Evolutionary conservation across 1,284 basidiomycete genomes (phyloP), one percentile per base, ranked within the genome.

Genomic region (Puccinia coronata): DNA sequence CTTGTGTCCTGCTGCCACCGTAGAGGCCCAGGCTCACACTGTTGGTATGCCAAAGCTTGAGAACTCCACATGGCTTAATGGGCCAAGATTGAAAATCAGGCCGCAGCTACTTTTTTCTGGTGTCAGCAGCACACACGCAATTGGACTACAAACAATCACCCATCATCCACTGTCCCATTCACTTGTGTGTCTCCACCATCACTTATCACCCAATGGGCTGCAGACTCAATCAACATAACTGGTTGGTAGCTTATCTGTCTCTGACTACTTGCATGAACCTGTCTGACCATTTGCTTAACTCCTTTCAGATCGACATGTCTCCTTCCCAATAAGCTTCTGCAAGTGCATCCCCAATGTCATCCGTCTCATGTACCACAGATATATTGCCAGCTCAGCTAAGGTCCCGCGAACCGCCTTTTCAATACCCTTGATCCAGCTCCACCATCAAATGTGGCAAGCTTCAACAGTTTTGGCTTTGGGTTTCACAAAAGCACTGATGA

Each of bases 391-490:
- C 28, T 75, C 55, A 16, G 49, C 73, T 23, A 39, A 34, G 25
- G 8, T 1, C 14, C 73, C 73, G 16, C 41, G 73, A 20, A 75
- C 55, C 1, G 43, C 55, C 1, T 75, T 61, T 57, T 75, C 73
- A 43, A 63, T 75, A 3, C 73, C 25, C 23, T 34, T 75, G 31
- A 20, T 75, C 14, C 73, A 75, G 59, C 39, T 75, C 41, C 73
- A 75, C 55, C 73, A 75, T 31, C 23, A 41, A 20, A 41, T 75
- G 23, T 75, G 73, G 73, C 28, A 73, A 4, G 31, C 49, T 16
- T 28, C 51, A 25, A 36, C 39, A 2, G n/a, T 34, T 2, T 57
- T 51, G n/a, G 55, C 43, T 34, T 55, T 51, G 0, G 51, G 71
- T 14, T 73, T 73, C n/a, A 39, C 55, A 16, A 73, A 51, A 36